Conservation (phyloP, 345 rosid species). For the Citrus trifoliata region DNA sequence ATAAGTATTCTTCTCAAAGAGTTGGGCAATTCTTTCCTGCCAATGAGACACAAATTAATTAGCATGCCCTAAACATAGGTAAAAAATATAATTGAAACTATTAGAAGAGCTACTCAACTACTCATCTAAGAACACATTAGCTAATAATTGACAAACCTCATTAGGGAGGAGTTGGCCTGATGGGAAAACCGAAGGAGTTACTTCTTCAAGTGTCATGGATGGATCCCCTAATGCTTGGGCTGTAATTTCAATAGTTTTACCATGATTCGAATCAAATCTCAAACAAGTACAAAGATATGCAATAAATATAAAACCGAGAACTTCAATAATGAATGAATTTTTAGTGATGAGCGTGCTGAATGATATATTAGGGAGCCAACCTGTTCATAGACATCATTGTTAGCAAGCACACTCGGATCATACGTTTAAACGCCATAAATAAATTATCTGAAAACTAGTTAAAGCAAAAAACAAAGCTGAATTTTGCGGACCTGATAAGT, state of each 20-base stretch:
- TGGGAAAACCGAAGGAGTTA: conserved; percentile 72
- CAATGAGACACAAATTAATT: conserved; percentile 7
- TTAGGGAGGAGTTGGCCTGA: conserved; percentile 81
- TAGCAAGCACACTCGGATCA: not conserved
- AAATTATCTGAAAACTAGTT: conserved; percentile 3
- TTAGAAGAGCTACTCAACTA: not conserved
- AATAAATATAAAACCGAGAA: not conserved
- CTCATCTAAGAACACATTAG: not conserved
- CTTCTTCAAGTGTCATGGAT: conserved; percentile 71
- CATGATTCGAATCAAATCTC: conserved; percentile 2
- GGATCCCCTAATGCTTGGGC: conserved; percentile 91
- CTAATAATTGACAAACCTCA: conserved; percentile 48
- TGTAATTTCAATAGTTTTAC: conserved; percentile 18
- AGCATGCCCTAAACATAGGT: not conserved
- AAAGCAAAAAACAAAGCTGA: conserved; percentile 28
- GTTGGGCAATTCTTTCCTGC: conserved; percentile 81
- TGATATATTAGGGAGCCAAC: no score
- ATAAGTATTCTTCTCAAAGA: conserved; percentile 83
- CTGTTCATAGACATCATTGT: not conserved
- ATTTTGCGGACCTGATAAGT: conserved; percentile 83
- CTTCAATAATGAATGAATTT: no score
- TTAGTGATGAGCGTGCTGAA: not conserved
- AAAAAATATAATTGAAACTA: not conserved
- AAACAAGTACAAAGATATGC: not conserved
- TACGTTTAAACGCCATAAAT: not conserved